These are phyloP conservation scores for Cordyceps militaris DNA, from an alignment of 2,329 filamentous ascomycete genomes.

Conservation along the genomic window DNA sequence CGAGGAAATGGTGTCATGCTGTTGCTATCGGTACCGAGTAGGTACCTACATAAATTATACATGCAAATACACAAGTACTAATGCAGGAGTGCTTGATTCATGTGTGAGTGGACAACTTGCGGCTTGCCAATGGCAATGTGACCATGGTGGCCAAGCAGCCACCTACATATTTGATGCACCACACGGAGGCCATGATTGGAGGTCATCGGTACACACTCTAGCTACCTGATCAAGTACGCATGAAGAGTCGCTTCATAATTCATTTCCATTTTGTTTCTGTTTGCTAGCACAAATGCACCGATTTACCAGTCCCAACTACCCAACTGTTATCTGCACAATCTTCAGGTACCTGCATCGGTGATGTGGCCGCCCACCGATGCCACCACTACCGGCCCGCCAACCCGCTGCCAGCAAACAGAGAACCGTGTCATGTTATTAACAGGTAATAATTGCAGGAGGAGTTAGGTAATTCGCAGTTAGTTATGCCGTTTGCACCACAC, in stretches of 20 bases:
- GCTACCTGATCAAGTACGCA: no score
- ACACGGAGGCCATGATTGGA: background rate
- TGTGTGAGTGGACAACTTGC: background rate
- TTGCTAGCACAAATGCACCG: no score
- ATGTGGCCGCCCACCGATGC: background rate
- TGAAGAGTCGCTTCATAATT: no score
- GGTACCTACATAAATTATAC: background rate
- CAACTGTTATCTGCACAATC: background rate
- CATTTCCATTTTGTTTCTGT: no score
- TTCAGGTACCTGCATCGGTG: constrained; percentile 2
- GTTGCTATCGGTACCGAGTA: background rate
- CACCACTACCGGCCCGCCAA: background rate
- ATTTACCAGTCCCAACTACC: background rate
- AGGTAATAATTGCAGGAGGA: background rate
- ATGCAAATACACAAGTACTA: no score
- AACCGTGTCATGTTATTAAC: background rate
- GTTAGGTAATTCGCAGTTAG: no score
- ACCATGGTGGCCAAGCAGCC: background rate
- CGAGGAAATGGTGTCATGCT: constrained; percentile 1
- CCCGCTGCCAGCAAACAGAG: constrained; percentile 4
- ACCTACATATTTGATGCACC: background rate
- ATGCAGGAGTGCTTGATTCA: no score
- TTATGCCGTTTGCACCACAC: background rate
- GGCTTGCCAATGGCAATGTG: background rate
- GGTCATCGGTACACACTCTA: no score